Evolutionary conservation across 2,329 filamentous ascomycete genomes (phyloP), one percentile per base, ranked within the genome.

Genomic region (Neonectria sp.): DNA sequence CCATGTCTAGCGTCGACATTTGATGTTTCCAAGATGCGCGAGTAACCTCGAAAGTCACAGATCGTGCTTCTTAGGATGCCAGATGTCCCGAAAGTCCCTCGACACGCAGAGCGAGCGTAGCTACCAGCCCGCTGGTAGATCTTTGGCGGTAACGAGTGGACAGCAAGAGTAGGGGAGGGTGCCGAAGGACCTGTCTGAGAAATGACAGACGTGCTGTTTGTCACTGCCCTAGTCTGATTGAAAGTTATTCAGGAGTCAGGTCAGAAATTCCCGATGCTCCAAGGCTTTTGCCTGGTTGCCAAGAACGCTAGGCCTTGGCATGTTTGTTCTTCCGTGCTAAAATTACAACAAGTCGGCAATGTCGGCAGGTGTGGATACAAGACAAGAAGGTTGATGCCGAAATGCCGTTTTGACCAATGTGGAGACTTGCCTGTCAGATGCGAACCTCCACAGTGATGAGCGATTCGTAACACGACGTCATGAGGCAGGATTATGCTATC

Each of bases 361-460:
- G 12, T 43, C 60, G 60, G 52, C 60, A 63, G 31, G 33, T n/a
- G 37, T 55, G 53, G 53, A 27, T 55, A 55, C 37, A 6, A 35
- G 35, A 35, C 27, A 6, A 43, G 60, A 17, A 55, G 48, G 15
- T 17, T 8, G 31, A 48, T 63, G 60, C 52, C 60, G 60, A 63
- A 45, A 49, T 49, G 52, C 60, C 60, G 60, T 53, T 35, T 24
- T 46, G 60, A 27, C 60, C 60, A 63, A 63, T 63, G 45, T 48
- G 60, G 35, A 55, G 52, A 24, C 31, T 53, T 35, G 11, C 29
- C 29, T 13, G 51, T 24, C 11, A 24, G 31, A 37, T 15, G 11
- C 3, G 11, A 21, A 33, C 51, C 31, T 53, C 51, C 51, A 53
- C 51, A 37, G 6, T 35, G 8, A 35, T n/a, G 51, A 53, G 6